phyloP scores from a whole-genome alignment of 2,329 filamentous ascomycete genomes.

The Fusarium paranaense region DNA sequence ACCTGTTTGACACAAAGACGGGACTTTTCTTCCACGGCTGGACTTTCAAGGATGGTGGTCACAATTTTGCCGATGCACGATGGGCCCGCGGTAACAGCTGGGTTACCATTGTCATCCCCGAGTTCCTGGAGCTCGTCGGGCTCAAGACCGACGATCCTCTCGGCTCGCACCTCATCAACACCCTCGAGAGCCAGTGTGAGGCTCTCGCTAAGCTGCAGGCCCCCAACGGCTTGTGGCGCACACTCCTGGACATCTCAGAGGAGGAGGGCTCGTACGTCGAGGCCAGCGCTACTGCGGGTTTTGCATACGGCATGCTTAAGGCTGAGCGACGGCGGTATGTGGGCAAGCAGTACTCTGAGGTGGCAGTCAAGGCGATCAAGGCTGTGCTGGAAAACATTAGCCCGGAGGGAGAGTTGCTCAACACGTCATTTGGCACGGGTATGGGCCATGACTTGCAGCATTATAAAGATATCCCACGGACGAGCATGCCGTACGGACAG shows the following conservation, averaged over 20 bases:
- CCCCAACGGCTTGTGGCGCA: slow-evolving; percentile 76
- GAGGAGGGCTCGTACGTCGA: slow-evolving; percentile 79
- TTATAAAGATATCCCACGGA: slow-evolving; percentile 81
- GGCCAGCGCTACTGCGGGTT: slow-evolving; percentile 82
- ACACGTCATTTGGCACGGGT: slow-evolving; percentile 82
- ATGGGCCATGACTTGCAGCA: slow-evolving; percentile 81
- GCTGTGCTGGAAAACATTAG: slow-evolving; percentile 76
- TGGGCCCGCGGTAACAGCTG: slow-evolving; percentile 76
- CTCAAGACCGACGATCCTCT: slow-evolving; percentile 73
- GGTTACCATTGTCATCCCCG: slow-evolving; percentile 86
- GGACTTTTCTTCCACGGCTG: slow-evolving; percentile 87
- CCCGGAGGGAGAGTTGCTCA: slow-evolving; percentile 74
- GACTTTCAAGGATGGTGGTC: slow-evolving; percentile 77
- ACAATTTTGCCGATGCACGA: slow-evolving; percentile 69
- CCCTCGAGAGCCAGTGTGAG: slow-evolving; percentile 75
- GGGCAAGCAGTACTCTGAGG: slow-evolving; percentile 67
- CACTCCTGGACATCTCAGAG: slow-evolving; percentile 75
- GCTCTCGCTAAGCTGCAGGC: slow-evolving; percentile 72
- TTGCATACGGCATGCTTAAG: slow-evolving; percentile 84
- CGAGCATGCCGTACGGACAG: slow-evolving; percentile 87
- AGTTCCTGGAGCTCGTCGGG: slow-evolving; percentile 80
- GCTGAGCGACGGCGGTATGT: slow-evolving; percentile 77
- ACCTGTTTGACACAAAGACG: slow-evolving; percentile 77
- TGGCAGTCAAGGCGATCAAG: slow-evolving; percentile 73
- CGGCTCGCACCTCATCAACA: slow-evolving; percentile 68